Evolutionary conservation across 208 protist species (phyloP).

Genomic region (Endotrypanum monterogeii): DNA sequence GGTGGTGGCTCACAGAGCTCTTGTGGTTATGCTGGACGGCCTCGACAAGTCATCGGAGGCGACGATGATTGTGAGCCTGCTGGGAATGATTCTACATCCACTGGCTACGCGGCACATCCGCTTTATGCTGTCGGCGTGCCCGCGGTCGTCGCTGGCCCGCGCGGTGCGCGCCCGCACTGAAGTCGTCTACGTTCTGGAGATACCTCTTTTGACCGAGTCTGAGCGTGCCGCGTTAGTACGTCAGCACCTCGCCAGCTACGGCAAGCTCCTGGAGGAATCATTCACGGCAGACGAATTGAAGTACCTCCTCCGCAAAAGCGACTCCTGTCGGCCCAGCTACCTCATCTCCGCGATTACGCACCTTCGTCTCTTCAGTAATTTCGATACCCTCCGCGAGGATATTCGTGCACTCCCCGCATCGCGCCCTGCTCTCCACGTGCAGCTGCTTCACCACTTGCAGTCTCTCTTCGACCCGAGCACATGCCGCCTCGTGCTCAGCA

Average conservation of each 20-base stretch:
- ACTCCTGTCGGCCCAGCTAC: constrained; percentile 61
- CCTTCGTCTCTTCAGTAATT: constrained; percentile 83
- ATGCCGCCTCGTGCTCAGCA: constrained; percentile 60
- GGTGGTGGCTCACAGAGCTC: constrained; percentile 1
- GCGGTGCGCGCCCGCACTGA: constrained; percentile 57
- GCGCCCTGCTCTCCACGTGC: constrained; percentile 47
- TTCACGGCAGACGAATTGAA: constrained; percentile 69
- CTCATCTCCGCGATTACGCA: constrained; percentile 73
- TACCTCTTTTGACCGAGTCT: constrained; percentile 49
- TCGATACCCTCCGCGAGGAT: constrained; percentile 74
- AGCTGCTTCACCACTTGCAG: constrained; percentile 62
- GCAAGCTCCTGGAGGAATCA: constrained; percentile 81
- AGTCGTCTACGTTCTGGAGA: constrained; percentile 26
- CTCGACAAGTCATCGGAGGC: constrained; percentile 64
- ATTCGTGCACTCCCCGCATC: constrained; percentile 68
- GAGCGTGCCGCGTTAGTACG: constrained; percentile 80
- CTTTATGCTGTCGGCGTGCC: constrained; percentile 55
- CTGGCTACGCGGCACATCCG: constrained; percentile 45
- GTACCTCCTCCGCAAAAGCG: constrained; percentile 71
- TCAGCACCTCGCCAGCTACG: constrained; percentile 67
- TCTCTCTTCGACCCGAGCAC: constrained; percentile 46
- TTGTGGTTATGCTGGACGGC: constrained; percentile 68
- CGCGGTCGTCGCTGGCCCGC: constrained; percentile 30
- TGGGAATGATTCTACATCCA: constrained; percentile 51
- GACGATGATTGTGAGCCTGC: constrained; percentile 47